A percentile compares a stretch with the other conserved stretches of the same genome.
Evolutionary conservation across 441 rosid genomes (phyloP).

Genomic region (Eruca vesicaria): DNA sequence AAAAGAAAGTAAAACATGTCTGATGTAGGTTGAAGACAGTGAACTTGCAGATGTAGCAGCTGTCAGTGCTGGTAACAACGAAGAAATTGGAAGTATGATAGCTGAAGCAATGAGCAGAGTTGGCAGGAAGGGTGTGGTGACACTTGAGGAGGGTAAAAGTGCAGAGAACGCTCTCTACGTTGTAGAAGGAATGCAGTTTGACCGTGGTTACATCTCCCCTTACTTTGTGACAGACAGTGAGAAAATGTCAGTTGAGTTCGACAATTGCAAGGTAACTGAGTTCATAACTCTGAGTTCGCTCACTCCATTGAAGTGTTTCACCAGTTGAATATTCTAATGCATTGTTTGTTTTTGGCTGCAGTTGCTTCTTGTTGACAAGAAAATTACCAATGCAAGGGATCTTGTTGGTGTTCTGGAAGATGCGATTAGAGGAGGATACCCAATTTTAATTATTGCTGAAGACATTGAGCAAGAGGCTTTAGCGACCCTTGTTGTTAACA

Average conservation of each 20-base stretch:
- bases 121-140: constrained; percentile 96
- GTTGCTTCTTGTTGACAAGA: constrained; percentile 95
- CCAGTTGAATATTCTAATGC: neutral
- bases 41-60: constrained; percentile 98
- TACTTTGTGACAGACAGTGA: constrained; percentile 94
- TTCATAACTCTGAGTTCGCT: neutral
- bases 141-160: constrained; percentile 96
- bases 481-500: constrained; percentile 97
- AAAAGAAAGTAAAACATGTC: constrained; percentile 4
- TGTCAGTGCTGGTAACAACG: constrained; percentile 95
- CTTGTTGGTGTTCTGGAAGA: constrained; percentile 80
- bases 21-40: constrained; percentile 85
- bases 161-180: constrained; percentile 93
- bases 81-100: constrained; percentile 92
- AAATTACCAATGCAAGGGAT: constrained; percentile 94
- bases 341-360: constrained; percentile 38
- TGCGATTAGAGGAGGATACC: constrained; percentile 76
- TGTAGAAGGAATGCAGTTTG: constrained; percentile 99
- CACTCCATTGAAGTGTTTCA: neutral
- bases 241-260: constrained; percentile 94
- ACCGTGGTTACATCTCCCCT: constrained; percentile 95
- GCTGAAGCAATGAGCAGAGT: constrained; percentile 98
- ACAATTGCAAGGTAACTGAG: constrained; percentile 56
- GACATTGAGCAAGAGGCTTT: constrained; percentile 96
- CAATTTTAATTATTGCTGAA: constrained; percentile 82